phyloP scores from a whole-genome alignment of 2,329 filamentous ascomycete genomes.

The Pseudogymnoascus sp. region DNA sequence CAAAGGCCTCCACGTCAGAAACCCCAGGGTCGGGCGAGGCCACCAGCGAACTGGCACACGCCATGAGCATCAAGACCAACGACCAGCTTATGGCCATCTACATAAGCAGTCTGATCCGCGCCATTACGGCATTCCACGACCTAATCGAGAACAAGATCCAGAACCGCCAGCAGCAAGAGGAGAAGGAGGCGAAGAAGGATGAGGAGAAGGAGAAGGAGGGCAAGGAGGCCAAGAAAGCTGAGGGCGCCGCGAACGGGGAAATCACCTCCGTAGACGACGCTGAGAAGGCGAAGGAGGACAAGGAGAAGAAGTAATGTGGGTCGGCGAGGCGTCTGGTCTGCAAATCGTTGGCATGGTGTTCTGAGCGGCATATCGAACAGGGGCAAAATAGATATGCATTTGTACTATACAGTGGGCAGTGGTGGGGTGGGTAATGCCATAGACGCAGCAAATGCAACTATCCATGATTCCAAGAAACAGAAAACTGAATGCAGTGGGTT shows the following conservation, averaged over 20 bases:
- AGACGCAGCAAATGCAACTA: slow-evolving; percentile 9
- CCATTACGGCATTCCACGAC: slow-evolving; percentile 98
- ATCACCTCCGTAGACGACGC: slow-evolving; percentile 41
- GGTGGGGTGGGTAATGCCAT: slow-evolving; percentile 1
- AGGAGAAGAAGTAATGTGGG: slow-evolving; percentile 39
- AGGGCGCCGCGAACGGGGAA: slow-evolving; percentile 36
- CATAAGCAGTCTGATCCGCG: slow-evolving; percentile 88
- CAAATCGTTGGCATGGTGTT: slow-evolving; percentile 21
- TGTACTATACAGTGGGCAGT: slow-evolving; percentile 25
- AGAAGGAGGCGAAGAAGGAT: slow-evolving; percentile 76
- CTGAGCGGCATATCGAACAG: slow-evolving; percentile 20
- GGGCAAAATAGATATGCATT: slow-evolving; percentile 19
- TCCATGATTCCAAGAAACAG: not conserved
- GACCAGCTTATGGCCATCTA: slow-evolving; percentile 99
- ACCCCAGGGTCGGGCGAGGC: slow-evolving; percentile 37
- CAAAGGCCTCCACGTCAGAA: slow-evolving; percentile 55
- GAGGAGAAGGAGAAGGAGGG: slow-evolving; percentile 53
- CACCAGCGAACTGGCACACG: slow-evolving; percentile 81
- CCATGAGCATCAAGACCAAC: slow-evolving; percentile 98
- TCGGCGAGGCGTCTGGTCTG: slow-evolving; percentile 15
- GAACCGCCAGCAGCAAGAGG: slow-evolving; percentile 93
- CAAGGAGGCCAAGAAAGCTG: slow-evolving; percentile 59
- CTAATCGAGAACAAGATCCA: slow-evolving; percentile 99
- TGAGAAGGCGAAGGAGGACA: slow-evolving; percentile 47
- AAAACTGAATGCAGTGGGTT: not conserved